Evolutionary conservation across 768 basidiomycete genomes (phyloP).

Genomic region (Suillus bovinus): DNA sequence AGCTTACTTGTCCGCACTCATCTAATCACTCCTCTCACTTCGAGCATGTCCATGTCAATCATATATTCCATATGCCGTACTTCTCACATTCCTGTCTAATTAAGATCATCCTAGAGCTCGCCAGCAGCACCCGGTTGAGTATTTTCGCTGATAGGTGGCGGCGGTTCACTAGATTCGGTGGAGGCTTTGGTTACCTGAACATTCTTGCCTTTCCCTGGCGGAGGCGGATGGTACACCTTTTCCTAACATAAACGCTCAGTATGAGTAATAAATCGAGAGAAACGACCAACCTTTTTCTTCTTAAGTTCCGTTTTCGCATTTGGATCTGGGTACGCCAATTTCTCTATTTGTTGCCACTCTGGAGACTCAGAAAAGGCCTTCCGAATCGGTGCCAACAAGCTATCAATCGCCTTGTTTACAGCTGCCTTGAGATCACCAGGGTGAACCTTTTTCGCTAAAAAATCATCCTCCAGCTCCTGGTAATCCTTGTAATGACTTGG

Average conservation of each 20-base stretch:
- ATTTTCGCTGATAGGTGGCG: neutral
- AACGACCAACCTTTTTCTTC: conserved; percentile 49
- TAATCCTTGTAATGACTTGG: conserved; percentile 71
- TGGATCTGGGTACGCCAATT: conserved; percentile 82
- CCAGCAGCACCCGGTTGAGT: neutral
- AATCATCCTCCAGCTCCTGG: conserved; percentile 70
- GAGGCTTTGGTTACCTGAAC: conserved; percentile 8
- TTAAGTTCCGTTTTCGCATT: conserved; percentile 62
- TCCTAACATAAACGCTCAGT: conserved; percentile 42
- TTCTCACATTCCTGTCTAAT: neutral
- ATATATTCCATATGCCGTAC: neutral
- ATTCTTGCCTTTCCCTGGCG: conserved; percentile 76
- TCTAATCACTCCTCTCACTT: neutral
- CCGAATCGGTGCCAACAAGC: conserved; percentile 78
- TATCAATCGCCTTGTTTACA: conserved; percentile 72
- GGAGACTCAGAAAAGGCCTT: conserved; percentile 72
- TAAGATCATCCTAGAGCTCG: conserved; percentile 1
- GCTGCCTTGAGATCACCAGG: conserved; percentile 87
- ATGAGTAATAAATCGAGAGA: neutral
- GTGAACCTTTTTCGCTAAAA: conserved; percentile 72
- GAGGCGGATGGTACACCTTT: conserved; percentile 83
- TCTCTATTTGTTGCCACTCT: conserved; percentile 79
- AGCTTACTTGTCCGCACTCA: neutral
- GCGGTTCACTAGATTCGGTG: neutral
- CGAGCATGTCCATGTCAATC: conserved; percentile 1